Evolutionary conservation across 805 yeast genomes (phyloP).

Genomic region (Lipomyces sp.): DNA sequence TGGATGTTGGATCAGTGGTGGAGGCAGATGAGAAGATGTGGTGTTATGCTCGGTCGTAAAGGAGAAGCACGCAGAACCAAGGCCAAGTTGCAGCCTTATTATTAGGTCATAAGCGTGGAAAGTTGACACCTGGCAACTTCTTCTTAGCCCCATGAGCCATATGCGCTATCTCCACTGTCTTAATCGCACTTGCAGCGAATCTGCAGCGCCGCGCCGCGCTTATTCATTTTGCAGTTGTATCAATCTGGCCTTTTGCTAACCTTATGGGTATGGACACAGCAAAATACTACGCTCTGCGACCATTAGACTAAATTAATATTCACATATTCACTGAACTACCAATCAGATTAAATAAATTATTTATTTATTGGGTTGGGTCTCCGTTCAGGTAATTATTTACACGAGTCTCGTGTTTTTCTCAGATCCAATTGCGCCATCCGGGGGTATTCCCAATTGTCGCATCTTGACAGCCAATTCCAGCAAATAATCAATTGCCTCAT

Average conservation of each 20-base stretch:
- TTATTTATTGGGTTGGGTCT: not conserved
- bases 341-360: no score
- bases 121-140: slow-evolving; percentile 5
- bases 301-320: no score
- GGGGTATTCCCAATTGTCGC: slow-evolving; percentile 66
- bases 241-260: no score
- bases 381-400: not conserved
- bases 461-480: slow-evolving; percentile 83
- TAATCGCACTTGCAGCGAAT: not conserved
- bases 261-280: no score
- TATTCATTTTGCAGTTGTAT: not conserved
- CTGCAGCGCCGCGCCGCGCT: not conserved
- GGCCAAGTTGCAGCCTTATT: not conserved
- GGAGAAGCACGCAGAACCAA: slow-evolving; percentile 2
- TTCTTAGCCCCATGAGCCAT: not conserved
- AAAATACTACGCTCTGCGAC: no score
- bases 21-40: slow-evolving; percentile 1
- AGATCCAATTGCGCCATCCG: slow-evolving; percentile 42
- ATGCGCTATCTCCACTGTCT: not conserved
- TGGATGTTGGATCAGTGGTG: slow-evolving; percentile 4
- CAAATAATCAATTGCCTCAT: slow-evolving; percentile 90
- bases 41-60: not conserved
- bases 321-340: no score
- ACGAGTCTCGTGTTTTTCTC: slow-evolving; percentile 28
- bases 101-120: not conserved